Percentiles rank a stretch among this genome's conserved stretches.
These are phyloP conservation scores for Heliamphora pulchella DNA, from an alignment of 179 eudicot genomes.

Conservation along the genomic window DNA sequence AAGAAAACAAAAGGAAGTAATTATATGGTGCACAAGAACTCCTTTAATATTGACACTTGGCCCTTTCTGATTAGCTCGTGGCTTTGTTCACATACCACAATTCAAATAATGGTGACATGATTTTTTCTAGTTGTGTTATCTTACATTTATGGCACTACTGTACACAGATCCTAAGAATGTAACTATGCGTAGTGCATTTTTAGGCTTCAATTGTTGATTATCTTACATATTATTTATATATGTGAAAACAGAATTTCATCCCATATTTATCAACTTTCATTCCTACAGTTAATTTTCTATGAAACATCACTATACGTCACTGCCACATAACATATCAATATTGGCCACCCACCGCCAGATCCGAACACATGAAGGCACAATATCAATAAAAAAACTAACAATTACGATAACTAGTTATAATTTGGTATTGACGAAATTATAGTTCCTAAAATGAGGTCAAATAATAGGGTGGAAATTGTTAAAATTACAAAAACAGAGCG, in stretches of 20 bases:
- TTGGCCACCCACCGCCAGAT: background rate
- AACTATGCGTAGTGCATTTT: background rate
- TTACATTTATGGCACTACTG: background rate
- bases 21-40: background rate
- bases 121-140: background rate
- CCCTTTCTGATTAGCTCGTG: background rate
- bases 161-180: background rate
- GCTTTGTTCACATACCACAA: background rate
- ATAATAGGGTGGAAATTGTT: background rate
- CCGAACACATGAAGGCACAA: background rate
- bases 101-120: background rate
- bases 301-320: background rate
- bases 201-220: constrained; percentile 1
- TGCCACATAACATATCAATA: too few species aligned
- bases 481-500: background rate
- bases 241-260: background rate
- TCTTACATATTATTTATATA: background rate
- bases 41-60: background rate
- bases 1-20: background rate
- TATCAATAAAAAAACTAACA: background rate
- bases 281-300: background rate
- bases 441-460: background rate
- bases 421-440: background rate
- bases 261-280: background rate
- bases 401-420: background rate